Evolutionary conservation across 2,329 filamentous ascomycete genomes (phyloP), one percentile per base, ranked within the genome.

Genomic region (Claviceps citrina): DNA sequence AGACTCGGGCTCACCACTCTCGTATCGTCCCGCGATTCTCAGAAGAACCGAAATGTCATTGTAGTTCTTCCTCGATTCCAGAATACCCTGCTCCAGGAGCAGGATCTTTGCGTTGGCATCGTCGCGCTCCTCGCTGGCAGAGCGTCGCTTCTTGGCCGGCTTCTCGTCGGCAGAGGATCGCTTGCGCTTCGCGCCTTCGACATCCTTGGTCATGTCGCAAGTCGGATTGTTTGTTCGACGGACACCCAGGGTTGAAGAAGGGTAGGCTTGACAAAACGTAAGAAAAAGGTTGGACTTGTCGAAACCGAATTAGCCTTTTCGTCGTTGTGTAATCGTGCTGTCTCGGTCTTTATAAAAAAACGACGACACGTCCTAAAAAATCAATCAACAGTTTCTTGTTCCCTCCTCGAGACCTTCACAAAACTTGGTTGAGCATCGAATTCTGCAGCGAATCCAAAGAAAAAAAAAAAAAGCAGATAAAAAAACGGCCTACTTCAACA

Each of bases 51-150:
- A 71, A 52, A 96, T 89, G 55, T 93, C 85, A 66, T 94, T 93
- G 68, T 93, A 93, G 61, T 94, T 75, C 59, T 86, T 84, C 54
- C 78, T 82, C 37, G 86, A 93, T 58, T 91, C 79, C 45, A 86
- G 63, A 41, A 96, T 86, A 42, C 83, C 79, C 46, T 75, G 69
- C 63, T 95, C 87, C 40, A 95, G 71, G 40, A 75, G 63, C 31
- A 89, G 62, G 43, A 94, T 83, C 46, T 76, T 71, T 41, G 73
- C 68, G 54, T 80, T 72, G 34, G 66, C 58, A 53, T 77, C 71
- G 45, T 70, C 63, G 31, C 59, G 56, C 39, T 67, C 65, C 46
- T 47, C 49, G 58, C 62, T 61, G 45, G 71, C 60, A 41, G 67
- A 62, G 46, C 67, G 67, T 13, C 64, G 54, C 43, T 68, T 65